These are phyloP conservation scores for Pythium insidiosum DNA, from an alignment of 352 stramenopile species.

Conservation along the genomic window DNA sequence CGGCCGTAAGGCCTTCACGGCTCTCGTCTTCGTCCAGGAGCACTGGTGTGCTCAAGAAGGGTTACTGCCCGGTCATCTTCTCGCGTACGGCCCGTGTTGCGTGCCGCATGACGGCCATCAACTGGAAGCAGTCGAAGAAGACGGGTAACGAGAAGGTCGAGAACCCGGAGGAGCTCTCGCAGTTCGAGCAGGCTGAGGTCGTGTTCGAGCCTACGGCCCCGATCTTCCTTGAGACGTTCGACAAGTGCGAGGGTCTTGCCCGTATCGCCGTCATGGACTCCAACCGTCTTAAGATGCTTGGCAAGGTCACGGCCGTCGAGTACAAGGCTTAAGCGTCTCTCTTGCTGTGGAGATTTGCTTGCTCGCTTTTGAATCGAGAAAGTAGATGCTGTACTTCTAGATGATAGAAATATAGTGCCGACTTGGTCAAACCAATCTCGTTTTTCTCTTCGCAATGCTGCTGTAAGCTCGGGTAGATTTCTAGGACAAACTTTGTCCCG, in stretches of 20 bases:
- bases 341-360: too few relatives aligned
- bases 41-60: conserved; percentile 69
- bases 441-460: too few relatives aligned
- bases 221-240: conserved; percentile 74
- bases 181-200: conserved; percentile 73
- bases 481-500: too few relatives aligned
- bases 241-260: conserved; percentile 58
- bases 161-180: conserved; percentile 57
- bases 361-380: too few relatives aligned
- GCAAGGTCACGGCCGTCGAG: conserved; percentile 49
- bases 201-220: conserved; percentile 60
- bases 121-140: conserved; percentile 83
- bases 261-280: conserved; percentile 84
- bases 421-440: too few relatives aligned
- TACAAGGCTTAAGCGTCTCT: conserved; percentile 37
- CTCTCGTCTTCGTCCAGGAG: conserved; percentile 68
- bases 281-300: conserved; percentile 80
- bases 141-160: conserved; percentile 72
- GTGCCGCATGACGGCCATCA: conserved; percentile 75
- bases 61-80: conserved; percentile 69
- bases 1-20: conserved; percentile 60
- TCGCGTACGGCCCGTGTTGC: conserved; percentile 77
- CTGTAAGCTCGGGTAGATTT: too few relatives aligned
- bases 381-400: too few relatives aligned
- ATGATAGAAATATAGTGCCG: too few relatives aligned